A percentile compares a stretch with the other conserved stretches of the same genome.
These are phyloP conservation scores for Mycena galopus DNA, from an alignment of 768 basidiomycete species.

Conservation along the genomic window DNA sequence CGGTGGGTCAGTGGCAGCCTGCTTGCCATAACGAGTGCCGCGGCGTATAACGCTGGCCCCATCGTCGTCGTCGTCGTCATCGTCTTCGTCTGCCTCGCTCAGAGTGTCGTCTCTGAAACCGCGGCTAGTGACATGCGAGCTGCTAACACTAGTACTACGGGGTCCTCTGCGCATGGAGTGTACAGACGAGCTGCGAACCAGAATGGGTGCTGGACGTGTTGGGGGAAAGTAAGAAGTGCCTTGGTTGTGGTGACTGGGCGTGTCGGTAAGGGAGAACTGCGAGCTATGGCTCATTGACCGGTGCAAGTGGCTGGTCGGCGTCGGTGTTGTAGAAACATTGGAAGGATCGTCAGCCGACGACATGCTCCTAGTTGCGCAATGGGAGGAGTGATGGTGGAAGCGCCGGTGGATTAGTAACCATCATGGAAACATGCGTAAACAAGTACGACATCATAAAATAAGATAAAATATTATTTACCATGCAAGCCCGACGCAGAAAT, in stretches of 20 bases:
- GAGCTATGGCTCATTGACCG: conserved; percentile 66
- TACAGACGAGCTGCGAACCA: conserved; percentile 64
- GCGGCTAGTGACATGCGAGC: conserved; percentile 64
- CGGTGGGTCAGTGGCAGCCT: conserved; percentile 51
- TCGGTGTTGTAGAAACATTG: conserved; percentile 58
- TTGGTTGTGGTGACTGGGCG: conserved; percentile 74
- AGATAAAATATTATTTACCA: no score
- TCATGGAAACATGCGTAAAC: no score
- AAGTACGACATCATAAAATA: no score
- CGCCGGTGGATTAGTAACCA: no score
- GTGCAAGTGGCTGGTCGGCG: conserved; percentile 55
- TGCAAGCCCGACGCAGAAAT: no score
- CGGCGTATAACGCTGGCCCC: conserved; percentile 41
- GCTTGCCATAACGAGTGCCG: conserved; percentile 57
- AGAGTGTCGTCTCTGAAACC: conserved; percentile 61
- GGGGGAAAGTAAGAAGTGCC: conserved; percentile 78
- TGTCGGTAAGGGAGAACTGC: conserved; percentile 69
- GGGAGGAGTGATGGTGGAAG: not conserved
- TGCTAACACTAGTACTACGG: conserved; percentile 75
- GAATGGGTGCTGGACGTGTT: conserved; percentile 62
- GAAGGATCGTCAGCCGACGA: conserved; percentile 44
- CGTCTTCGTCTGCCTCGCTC: conserved; percentile 68
- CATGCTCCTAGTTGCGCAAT: no score
- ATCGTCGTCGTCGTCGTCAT: conserved; percentile 51
- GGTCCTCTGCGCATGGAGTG: conserved; percentile 62